Conservation (phyloP, 2,329 filamentous ascomycete genomes). For the Pseudocercospora eumusae region DNA sequence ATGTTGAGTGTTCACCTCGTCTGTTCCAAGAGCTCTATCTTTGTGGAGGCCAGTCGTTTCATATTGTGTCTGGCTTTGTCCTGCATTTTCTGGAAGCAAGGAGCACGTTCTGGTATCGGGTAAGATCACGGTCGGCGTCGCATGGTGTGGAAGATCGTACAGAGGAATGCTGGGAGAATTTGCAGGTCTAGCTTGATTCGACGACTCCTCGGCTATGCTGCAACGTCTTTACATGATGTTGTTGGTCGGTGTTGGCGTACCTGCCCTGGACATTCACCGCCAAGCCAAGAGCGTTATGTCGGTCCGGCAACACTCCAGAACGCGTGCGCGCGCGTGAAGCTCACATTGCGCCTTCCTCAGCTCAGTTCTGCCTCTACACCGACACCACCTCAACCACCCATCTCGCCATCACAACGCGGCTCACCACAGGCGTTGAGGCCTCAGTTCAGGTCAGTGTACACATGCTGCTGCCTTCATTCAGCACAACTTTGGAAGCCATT, state of each 20-base stretch:
- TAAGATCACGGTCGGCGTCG: not conserved
- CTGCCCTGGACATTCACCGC: not conserved
- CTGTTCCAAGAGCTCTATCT: not conserved
- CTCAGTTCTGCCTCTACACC: not conserved
- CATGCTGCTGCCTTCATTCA: not conserved
- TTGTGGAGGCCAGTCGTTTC: not conserved
- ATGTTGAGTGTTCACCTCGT: not conserved
- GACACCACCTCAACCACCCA: not conserved
- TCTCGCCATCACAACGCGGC: not conserved
- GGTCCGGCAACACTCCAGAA: not conserved
- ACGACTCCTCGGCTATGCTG: not conserved
- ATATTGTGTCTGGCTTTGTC: not conserved
- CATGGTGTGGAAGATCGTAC: not conserved
- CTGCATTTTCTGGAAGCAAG: not conserved
- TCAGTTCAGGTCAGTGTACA: constrained; percentile 1
- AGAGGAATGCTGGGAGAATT: not conserved
- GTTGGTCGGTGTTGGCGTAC: not conserved
- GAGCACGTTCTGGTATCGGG: not conserved
- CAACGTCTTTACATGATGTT: not conserved
- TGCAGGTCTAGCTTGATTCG: not conserved
- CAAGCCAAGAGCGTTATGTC: not conserved
- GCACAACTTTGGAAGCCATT: not conserved
- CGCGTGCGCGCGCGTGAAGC: not conserved
- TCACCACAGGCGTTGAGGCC: not conserved
- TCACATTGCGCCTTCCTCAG: not conserved